Conservation (phyloP, 1,284 basidiomycete genomes). For the Volvariella surrecta region DNA sequence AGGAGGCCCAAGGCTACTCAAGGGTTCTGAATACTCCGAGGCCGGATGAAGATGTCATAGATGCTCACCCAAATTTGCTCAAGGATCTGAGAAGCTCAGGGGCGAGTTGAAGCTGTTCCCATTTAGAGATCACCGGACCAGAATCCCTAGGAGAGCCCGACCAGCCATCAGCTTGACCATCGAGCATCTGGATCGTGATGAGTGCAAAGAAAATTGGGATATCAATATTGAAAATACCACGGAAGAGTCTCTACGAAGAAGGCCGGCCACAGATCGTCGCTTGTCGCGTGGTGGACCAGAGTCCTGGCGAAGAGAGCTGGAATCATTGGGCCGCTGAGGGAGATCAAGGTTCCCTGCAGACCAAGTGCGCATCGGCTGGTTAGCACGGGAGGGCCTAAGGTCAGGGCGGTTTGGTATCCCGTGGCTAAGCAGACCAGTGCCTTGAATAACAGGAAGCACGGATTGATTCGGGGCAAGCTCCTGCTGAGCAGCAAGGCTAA, state of each 20-base stretch:
- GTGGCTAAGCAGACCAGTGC: constrained; percentile 39
- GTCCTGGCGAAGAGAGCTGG: constrained; percentile 27
- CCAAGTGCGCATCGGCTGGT: constrained; percentile 72
- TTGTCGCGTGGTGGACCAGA: constrained; percentile 45
- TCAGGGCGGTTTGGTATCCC: constrained; percentile 56
- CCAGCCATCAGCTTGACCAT: constrained; percentile 45
- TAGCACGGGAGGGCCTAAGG: constrained; percentile 46
- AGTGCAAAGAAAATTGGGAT: constrained; percentile 6
- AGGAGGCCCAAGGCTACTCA: constrained; percentile 81
- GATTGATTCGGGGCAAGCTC: constrained; percentile 45
- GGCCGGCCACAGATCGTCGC: constrained; percentile 60
- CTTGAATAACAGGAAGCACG: constrained; percentile 28
- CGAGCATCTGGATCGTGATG: constrained; percentile 31
- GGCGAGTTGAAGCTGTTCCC: constrained; percentile 88
- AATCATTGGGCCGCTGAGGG: constrained; percentile 45
- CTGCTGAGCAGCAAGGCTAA: constrained; percentile 34
- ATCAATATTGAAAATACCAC: constrained; percentile 39
- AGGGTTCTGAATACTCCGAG: constrained; percentile 1
- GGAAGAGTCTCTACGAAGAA: constrained; percentile 68
- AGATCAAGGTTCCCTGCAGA: constrained; percentile 71
- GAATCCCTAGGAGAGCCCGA: constrained; percentile 53
- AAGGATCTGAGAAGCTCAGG: constrained; percentile 86
- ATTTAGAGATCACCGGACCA: constrained; percentile 88
- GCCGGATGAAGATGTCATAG: constrained; percentile 7
- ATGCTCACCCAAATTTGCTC: constrained; percentile 83